These are phyloP conservation scores for Quercus lobata DNA, from an alignment of 331 rosid genomes.

Conservation along the genomic window DNA sequence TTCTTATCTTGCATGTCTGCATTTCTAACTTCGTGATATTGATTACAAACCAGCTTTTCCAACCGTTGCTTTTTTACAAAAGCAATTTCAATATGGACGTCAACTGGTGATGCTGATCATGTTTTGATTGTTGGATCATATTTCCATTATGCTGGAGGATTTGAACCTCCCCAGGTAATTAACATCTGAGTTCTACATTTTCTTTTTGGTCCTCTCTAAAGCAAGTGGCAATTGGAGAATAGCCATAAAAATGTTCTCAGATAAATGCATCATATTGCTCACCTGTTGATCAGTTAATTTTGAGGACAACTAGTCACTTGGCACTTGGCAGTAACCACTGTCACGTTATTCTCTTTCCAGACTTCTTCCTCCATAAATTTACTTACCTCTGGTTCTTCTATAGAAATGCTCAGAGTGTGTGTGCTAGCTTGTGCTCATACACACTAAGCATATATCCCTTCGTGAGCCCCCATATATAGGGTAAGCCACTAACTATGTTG, in stretches of 20 bases:
- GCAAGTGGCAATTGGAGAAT: background rate
- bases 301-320: background rate
- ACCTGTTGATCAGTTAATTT: background rate
- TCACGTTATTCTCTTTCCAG: background rate
- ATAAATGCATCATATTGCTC: background rate
- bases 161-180: constrained; percentile 71
- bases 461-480: background rate
- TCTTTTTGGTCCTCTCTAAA: background rate
- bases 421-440: no score
- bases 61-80: constrained; percentile 75
- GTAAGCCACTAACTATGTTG: background rate
- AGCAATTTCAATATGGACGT: constrained; percentile 79
- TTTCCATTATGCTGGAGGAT: constrained; percentile 72
- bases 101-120: constrained; percentile 74
- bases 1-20: background rate
- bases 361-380: background rate
- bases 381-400: background rate
- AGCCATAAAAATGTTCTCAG: background rate
- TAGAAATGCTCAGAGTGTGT: background rate
- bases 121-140: constrained; percentile 68
- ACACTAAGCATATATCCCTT: background rate
- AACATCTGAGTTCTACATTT: constrained; percentile 5
- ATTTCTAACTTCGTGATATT: background rate
- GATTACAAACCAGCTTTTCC: constrained; percentile 48
- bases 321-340: background rate